phyloP scores from a whole-genome alignment of 2,329 filamentous ascomycete genomes.

The Beauveria sp. region DNA sequence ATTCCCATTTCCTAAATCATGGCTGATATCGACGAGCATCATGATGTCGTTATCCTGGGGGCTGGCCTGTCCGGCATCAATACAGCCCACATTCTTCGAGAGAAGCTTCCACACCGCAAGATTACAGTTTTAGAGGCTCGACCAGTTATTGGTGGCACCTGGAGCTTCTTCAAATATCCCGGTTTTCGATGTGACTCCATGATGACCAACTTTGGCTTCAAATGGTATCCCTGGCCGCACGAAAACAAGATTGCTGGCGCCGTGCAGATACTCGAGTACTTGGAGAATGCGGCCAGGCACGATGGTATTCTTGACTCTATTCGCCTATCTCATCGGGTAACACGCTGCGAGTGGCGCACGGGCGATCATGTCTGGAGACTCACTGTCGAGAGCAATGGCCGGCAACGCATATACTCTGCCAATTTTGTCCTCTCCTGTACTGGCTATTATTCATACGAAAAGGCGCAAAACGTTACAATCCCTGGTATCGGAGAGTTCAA shows the following conservation, averaged over 20 bases:
- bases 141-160: conserved; percentile 60
- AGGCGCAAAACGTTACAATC: not conserved
- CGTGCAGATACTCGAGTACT: conserved; percentile 40
- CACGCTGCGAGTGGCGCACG: conserved; percentile 42
- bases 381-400: conserved; percentile 26
- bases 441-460: not conserved
- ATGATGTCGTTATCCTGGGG: conserved; percentile 56
- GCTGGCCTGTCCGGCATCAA: conserved; percentile 67
- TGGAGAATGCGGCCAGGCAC: conserved; percentile 39
- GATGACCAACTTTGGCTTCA: conserved; percentile 52
- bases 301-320: conserved; percentile 46
- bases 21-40: conserved; percentile 10
- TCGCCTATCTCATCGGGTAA: conserved; percentile 39
- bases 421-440: conserved; percentile 30
- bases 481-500: conserved; percentile 49
- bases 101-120: conserved; percentile 41
- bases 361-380: conserved; percentile 46
- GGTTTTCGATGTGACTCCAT: conserved; percentile 58
- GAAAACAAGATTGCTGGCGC: conserved; percentile 43
- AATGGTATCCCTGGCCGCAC: conserved; percentile 61
- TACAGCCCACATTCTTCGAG: conserved; percentile 56
- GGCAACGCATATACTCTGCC: not conserved
- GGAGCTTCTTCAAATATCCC: conserved; percentile 67
- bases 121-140: conserved; percentile 61
- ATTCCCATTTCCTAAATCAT: not conserved